Percentiles rank a stretch among this genome's conserved stretches.
These are phyloP conservation scores for Vigna unguiculata DNA, from an alignment of 306 rosid species.

Conservation along the genomic window DNA sequence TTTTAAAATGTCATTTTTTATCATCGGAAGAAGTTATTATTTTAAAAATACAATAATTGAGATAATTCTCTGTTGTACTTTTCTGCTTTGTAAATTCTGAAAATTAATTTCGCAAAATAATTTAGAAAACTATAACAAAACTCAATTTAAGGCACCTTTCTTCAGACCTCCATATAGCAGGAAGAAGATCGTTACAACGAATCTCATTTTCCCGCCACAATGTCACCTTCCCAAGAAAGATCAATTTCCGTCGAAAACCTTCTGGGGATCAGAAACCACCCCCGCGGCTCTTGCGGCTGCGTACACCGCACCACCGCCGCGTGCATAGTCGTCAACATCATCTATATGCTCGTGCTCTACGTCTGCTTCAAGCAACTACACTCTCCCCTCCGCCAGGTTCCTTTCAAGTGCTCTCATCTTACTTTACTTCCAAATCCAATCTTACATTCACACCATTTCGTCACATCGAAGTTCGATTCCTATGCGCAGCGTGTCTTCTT, in stretches of 20 bases:
- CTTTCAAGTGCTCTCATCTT: background rate
- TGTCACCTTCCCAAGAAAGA: slow-evolving; percentile 7
- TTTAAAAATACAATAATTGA: too few species aligned
- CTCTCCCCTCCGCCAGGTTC: background rate
- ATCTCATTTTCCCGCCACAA: slow-evolving; percentile 36
- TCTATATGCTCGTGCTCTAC: background rate
- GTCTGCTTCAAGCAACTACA: background rate
- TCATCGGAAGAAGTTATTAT: too few species aligned
- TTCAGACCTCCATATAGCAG: background rate
- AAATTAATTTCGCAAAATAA: background rate
- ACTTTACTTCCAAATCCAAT: background rate
- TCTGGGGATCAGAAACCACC: background rate
- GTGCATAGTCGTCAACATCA: background rate
- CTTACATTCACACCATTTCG: background rate
- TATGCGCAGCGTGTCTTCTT: background rate
- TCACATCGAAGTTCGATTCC: background rate
- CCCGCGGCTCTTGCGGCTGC: background rate
- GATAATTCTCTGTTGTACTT: too few species aligned
- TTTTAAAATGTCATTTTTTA: too few species aligned
- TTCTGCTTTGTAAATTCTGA: background rate
- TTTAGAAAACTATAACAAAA: background rate
- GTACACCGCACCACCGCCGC: background rate
- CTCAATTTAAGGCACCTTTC: background rate
- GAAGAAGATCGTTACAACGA: slow-evolving; percentile 11
- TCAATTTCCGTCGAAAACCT: background rate